Conservation (phyloP, 2,329 filamentous ascomycete genomes). For the Fragosphaeria purpurea region DNA sequence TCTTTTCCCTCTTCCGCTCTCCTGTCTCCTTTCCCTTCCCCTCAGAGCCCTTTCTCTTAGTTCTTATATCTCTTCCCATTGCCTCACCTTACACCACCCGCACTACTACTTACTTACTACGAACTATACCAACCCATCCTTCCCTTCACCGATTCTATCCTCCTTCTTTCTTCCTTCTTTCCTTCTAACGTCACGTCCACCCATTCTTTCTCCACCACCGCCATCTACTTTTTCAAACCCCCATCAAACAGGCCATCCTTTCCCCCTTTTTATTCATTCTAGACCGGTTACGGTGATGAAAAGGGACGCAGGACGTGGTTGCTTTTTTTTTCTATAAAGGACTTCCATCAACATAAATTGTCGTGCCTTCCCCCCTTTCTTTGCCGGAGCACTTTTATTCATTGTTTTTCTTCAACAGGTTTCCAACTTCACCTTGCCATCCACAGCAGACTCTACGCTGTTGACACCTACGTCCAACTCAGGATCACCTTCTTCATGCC, state of each 20-base stretch:
- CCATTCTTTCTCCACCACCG: neutral
- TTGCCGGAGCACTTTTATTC: neutral
- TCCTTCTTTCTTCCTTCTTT: neutral
- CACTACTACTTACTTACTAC: no score
- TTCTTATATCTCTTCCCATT: no score
- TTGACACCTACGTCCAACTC: conserved; percentile 42
- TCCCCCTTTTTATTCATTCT: no score
- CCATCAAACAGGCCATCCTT: no score
- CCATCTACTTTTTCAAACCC: no score
- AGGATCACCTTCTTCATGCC: conserved; percentile 37
- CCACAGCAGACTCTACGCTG: conserved; percentile 30
- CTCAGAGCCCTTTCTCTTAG: no score
- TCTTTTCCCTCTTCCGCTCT: no score
- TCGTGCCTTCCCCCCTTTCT: neutral
- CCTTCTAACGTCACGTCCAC: neutral
- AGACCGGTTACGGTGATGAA: no score
- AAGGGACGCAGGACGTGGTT: no score
- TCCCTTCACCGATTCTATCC: neutral
- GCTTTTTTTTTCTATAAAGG: neutral
- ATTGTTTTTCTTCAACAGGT: conserved; percentile 14
- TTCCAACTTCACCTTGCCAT: conserved; percentile 28
- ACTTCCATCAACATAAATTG: no score
- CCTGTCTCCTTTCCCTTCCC: no score
- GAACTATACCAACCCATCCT: neutral
- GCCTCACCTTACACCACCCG: no score